Evolutionary conservation across 495 filamentous ascomycete species (phyloP).

Genomic region (Filosporella fistucella): DNA sequence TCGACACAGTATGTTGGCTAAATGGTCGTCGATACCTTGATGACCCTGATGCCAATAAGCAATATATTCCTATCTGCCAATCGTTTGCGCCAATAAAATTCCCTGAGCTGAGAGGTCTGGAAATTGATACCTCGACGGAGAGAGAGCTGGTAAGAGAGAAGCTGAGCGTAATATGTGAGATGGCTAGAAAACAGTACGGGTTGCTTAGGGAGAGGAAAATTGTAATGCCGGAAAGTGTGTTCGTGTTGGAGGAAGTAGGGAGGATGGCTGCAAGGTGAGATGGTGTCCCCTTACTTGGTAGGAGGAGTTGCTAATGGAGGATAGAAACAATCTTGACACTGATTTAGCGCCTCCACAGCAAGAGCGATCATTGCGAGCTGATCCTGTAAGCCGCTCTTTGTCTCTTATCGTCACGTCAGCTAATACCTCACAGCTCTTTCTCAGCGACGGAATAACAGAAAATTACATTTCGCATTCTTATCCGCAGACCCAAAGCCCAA

Average conservation of each 20-base stretch:
- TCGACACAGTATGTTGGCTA: no score
- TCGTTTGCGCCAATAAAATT: conserved; percentile 16
- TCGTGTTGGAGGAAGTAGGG: conserved; percentile 5
- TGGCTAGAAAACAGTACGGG: conserved; percentile 6
- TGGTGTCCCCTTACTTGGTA: no score
- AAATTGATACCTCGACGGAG: neutral
- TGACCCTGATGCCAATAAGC: neutral
- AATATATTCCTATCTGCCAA: conserved; percentile 11
- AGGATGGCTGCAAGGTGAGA: neutral
- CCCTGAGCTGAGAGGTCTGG: neutral
- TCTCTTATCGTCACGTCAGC: neutral
- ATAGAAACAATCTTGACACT: neutral
- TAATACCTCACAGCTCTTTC: conserved; percentile 10
- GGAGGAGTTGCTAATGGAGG: neutral
- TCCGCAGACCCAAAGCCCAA: neutral
- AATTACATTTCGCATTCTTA: conserved; percentile 7
- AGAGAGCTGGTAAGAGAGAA: neutral
- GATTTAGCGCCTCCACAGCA: neutral
- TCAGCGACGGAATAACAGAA: conserved; percentile 18
- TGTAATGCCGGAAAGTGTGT: conserved; percentile 2
- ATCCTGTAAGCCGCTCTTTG: conserved; percentile 4
- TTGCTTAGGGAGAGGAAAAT: conserved; percentile 4
- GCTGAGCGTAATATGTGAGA: neutral
- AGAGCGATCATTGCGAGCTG: neutral
- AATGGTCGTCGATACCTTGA: conserved; percentile 19